Conservation (phyloP, 1,284 basidiomycete genomes). For the Thelephora terrestris region DNA sequence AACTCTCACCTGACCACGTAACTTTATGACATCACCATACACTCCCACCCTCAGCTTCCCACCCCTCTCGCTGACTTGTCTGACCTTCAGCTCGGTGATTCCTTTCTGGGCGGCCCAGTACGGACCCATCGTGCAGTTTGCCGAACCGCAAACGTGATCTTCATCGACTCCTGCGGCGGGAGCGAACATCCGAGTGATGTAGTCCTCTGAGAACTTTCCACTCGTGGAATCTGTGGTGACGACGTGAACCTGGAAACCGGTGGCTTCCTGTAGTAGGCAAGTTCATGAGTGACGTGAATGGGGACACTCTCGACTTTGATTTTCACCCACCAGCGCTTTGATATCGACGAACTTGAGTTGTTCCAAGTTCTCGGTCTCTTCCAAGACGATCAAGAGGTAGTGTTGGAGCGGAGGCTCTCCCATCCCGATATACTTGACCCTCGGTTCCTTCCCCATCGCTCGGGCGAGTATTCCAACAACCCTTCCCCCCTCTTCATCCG, state of each 20-base stretch:
- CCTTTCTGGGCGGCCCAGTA: conserved; percentile 37
- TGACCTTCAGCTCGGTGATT: conserved; percentile 29
- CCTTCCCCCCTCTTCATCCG: conserved; percentile 13
- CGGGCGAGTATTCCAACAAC: conserved; percentile 21
- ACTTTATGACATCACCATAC: conserved; percentile 24
- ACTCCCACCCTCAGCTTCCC: conserved; percentile 36
- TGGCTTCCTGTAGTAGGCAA: conserved; percentile 11
- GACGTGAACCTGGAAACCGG: conserved; percentile 22
- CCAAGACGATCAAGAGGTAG: conserved; percentile 36
- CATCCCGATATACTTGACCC: conserved; percentile 26
- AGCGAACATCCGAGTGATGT: conserved; percentile 45
- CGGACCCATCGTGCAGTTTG: conserved; percentile 40
- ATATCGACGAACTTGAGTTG: conserved; percentile 25
- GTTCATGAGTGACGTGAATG: conserved; percentile 3
- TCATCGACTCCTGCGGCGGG: conserved; percentile 32
- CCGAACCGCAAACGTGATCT: conserved; percentile 50
- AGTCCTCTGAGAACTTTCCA: conserved; percentile 22
- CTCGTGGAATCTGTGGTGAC: conserved; percentile 29
- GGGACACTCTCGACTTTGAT: neutral
- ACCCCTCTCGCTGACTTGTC: conserved; percentile 42
- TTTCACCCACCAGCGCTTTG: conserved; percentile 29
- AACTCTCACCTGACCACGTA: conserved; percentile 29
- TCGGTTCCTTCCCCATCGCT: conserved; percentile 29
- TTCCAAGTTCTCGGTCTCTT: conserved; percentile 30
- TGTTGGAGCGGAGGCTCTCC: conserved; percentile 24